A percentile compares a stretch with the other conserved stretches of the same genome.
These are phyloP conservation scores for Chlorella sp. DNA, from an alignment of 139 green algal species.

Conservation along the genomic window DNA sequence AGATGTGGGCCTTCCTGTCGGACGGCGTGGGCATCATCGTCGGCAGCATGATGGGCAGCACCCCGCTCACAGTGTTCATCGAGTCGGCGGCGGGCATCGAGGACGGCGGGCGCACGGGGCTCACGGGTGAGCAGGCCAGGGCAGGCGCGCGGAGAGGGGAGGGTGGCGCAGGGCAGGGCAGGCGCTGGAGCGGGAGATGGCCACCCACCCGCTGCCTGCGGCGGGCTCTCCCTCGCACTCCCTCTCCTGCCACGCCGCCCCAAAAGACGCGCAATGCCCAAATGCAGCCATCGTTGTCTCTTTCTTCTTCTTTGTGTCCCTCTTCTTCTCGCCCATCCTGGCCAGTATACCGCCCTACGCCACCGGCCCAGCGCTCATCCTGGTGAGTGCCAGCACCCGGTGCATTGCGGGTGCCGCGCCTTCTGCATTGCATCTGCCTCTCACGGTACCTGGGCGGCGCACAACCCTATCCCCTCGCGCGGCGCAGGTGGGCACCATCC, in stretches of 20 bases:
- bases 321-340: conserved; percentile 89
- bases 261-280: too few species aligned
- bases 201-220: not conserved
- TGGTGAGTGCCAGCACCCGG: conserved; percentile 46
- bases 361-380: conserved; percentile 79
- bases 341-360: conserved; percentile 83
- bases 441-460: not conserved
- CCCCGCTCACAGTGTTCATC: conserved; percentile 72
- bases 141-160: not conserved
- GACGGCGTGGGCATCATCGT: conserved; percentile 72
- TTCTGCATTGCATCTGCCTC: not conserved
- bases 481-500: conserved; percentile 41
- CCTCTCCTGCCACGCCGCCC: too few species aligned
- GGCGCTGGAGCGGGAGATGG: not conserved
- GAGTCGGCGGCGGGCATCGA: conserved; percentile 74
- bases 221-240: not conserved
- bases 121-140: conserved; percentile 10
- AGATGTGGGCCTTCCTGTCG: conserved; percentile 59
- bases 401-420: not conserved
- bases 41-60: conserved; percentile 75
- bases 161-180: not conserved
- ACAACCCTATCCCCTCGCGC: not conserved
- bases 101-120: conserved; percentile 72
- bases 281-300: conserved; percentile 35
- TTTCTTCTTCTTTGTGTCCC: conserved; percentile 71